A percentile compares a stretch with the other conserved stretches of the same genome.
Evolutionary conservation across 169 alveolate species (phyloP).

Genomic region (Amoebophrya sp.): DNA sequence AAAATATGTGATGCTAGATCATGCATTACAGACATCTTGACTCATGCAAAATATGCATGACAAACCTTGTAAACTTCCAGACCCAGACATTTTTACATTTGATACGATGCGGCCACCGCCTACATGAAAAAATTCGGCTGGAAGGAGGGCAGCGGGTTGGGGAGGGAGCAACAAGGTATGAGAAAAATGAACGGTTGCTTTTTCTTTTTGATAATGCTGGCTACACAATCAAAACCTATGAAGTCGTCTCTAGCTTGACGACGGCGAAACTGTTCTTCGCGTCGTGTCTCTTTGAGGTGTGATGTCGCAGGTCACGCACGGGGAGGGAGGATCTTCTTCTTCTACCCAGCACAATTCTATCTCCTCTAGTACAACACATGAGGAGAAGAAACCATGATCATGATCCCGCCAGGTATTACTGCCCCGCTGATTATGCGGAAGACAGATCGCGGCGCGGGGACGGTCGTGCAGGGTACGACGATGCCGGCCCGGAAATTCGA

Average conservation of each 20-base stretch:
- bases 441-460: neutral
- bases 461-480: neutral
- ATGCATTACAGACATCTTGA: no score
- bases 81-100: no score
- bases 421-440: neutral
- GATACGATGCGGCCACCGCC: neutral
- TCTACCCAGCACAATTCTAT: neutral
- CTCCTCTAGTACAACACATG: no score
- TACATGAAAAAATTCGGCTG: constrained; percentile 1
- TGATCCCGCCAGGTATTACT: neutral
- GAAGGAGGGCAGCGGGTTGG: neutral
- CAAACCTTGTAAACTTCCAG: no score
- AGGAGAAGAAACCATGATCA: no score
- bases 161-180: neutral
- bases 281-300: neutral
- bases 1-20: no score
- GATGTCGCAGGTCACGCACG: neutral
- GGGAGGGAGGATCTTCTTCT: neutral
- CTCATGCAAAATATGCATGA: no score
- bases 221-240: no score
- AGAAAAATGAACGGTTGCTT: no score
- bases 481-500: neutral
- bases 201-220: no score
- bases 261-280: neutral
- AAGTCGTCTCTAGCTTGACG: no score